phyloP scores from a whole-genome alignment of 345 rosid species.

The Hirschfeldia incana region DNA sequence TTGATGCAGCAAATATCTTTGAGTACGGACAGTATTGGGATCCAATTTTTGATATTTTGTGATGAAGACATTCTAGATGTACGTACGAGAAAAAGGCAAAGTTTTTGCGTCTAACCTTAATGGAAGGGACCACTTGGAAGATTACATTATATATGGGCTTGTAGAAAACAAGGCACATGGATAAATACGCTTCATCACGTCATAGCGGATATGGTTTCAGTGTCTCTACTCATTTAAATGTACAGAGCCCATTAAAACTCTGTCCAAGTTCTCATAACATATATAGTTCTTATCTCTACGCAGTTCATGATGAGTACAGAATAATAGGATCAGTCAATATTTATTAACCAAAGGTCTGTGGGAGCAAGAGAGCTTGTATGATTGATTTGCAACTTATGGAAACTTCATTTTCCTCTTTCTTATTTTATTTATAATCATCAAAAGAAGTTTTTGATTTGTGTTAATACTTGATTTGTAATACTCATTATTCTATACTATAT shows the following conservation, averaged over 20 bases:
- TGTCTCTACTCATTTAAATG: background rate
- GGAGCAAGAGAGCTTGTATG: constrained; percentile 59
- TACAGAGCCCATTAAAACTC: background rate
- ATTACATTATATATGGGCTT: background rate
- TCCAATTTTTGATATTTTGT: background rate
- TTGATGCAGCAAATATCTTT: background rate
- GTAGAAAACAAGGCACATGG: background rate
- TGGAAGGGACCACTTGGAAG: background rate
- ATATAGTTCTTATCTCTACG: background rate
- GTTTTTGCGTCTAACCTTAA: background rate
- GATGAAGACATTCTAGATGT: background rate
- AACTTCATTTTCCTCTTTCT: no score
- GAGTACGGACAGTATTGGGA: background rate
- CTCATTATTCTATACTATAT: background rate
- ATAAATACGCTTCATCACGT: background rate
- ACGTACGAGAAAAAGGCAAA: background rate
- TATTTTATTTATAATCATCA: no score
- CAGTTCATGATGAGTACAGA: background rate
- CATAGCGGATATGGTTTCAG: background rate
- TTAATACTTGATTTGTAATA: no score
- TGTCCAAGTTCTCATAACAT: background rate
- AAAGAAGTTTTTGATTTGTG: no score
- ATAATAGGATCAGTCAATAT: background rate
- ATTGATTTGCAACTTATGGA: constrained; percentile 29
- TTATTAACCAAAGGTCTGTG: constrained; percentile 28